Conservation (phyloP, 768 basidiomycete genomes). For the Naganishia randhawae region DNA sequence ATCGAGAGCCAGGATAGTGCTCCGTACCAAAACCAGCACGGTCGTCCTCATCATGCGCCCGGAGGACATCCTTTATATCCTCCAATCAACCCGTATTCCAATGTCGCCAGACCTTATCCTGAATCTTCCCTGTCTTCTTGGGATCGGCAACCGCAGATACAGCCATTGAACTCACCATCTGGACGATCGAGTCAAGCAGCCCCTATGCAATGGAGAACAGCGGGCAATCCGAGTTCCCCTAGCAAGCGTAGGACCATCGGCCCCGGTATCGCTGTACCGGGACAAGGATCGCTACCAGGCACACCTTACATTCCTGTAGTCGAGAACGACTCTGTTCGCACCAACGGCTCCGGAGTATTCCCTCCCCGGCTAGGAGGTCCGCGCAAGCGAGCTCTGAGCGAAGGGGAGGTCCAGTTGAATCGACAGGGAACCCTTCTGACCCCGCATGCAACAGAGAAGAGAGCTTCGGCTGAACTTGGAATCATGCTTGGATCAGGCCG, state of each 20-base stretch:
- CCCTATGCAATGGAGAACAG: conserved; percentile 5
- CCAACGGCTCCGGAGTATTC: conserved; percentile 22
- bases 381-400: conserved; percentile 38
- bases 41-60: background rate
- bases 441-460: conserved; percentile 41
- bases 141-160: background rate
- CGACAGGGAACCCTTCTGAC: conserved; percentile 48
- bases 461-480: conserved; percentile 43
- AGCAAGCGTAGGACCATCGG: conserved; percentile 7
- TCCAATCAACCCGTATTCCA: background rate
- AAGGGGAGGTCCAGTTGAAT: conserved; percentile 43
- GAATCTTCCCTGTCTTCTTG: background rate
- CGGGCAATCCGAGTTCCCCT: background rate
- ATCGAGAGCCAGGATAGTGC: background rate
- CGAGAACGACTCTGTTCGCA: conserved; percentile 18
- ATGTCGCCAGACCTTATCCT: background rate
- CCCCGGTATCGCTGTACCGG: conserved; percentile 24
- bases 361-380: conserved; percentile 31
- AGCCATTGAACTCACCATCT: background rate
- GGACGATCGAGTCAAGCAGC: conserved; percentile 5
- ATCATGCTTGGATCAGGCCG: conserved; percentile 40
- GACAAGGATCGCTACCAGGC: background rate
- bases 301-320: conserved; percentile 26
- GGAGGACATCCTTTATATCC: background rate
- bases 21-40: background rate